A percentile compares a stretch with the other conserved stretches of the same genome.
These are phyloP conservation scores for Aspergillus affinis DNA, from an alignment of 495 filamentous ascomycete species.

Conservation along the genomic window DNA sequence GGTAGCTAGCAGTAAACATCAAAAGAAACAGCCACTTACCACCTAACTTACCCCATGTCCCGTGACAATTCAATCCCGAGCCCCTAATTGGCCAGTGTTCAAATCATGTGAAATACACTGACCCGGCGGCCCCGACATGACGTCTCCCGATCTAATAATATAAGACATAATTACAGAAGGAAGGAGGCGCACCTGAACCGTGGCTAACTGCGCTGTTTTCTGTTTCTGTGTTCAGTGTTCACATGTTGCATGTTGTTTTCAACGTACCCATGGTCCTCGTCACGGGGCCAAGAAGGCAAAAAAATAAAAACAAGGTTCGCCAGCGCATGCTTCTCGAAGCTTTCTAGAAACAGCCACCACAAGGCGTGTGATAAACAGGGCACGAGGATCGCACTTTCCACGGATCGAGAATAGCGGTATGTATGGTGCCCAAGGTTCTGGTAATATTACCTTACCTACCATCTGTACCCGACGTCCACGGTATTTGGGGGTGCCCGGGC, in stretches of 20 bases:
- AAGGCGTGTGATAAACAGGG: not conserved
- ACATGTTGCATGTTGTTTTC: not conserved
- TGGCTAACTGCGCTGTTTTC: not conserved
- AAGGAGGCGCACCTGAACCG: not conserved
- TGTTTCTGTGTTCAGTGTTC: not conserved
- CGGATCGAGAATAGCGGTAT: not conserved
- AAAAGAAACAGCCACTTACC: no score
- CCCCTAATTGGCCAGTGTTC: not conserved
- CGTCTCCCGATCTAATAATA: not conserved
- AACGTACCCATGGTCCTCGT: not conserved
- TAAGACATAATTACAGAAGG: not conserved
- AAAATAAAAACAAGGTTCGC: not conserved
- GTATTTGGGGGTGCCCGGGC: no score
- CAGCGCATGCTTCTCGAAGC: not conserved
- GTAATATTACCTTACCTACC: no score
- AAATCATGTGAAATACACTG: not conserved
- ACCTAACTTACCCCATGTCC: not conserved
- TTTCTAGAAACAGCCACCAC: not conserved
- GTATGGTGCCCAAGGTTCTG: no score
- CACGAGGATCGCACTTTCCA: not conserved
- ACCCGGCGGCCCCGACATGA: not conserved
- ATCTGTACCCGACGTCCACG: no score
- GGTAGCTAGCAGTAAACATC: no score
- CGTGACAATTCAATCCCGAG: not conserved
- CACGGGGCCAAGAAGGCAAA: not conserved